Percentiles rank a stretch among this genome's conserved stretches.
These are phyloP conservation scores for Hypoxylon fragiforme DNA, from an alignment of 495 filamentous ascomycete species.

Conservation along the genomic window DNA sequence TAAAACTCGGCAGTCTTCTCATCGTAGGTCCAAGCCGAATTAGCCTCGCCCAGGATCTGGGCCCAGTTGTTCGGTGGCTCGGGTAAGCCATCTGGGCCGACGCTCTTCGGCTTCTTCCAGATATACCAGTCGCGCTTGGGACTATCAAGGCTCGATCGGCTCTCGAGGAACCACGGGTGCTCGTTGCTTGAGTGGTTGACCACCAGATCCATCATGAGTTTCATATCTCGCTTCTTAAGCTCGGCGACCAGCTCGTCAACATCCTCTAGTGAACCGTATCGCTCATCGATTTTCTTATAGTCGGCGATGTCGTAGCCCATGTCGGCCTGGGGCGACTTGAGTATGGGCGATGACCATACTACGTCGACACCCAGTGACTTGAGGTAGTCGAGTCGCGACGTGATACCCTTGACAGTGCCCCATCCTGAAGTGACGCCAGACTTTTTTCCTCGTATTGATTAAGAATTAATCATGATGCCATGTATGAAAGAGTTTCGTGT, in stretches of 20 bases:
- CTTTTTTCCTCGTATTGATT: conserved; percentile 8
- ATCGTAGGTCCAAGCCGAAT: conserved; percentile 63
- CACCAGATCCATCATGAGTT: conserved; percentile 66
- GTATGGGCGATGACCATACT: conserved; percentile 38
- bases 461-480: conserved; percentile 6
- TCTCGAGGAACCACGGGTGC: conserved; percentile 66
- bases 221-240: conserved; percentile 61
- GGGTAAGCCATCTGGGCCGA: conserved; percentile 50
- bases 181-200: conserved; percentile 68
- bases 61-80: conserved; percentile 67
- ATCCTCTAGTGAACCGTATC: conserved; percentile 63
- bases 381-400: conserved; percentile 57
- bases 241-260: conserved; percentile 59
- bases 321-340: conserved; percentile 62
- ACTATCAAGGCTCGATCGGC: conserved; percentile 52
- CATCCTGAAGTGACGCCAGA: conserved; percentile 48
- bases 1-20: conserved; percentile 61
- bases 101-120: conserved; percentile 59
- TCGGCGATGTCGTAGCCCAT: conserved; percentile 64
- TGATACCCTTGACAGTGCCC: conserved; percentile 62
- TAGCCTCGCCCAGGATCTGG: conserved; percentile 57
- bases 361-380: conserved; percentile 50
- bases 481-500: too few species aligned
- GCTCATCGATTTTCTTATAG: conserved; percentile 59
- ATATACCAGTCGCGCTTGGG: conserved; percentile 66